Conservation (phyloP, 179 eudicot genomes). For the Heliamphora ciliata region DNA sequence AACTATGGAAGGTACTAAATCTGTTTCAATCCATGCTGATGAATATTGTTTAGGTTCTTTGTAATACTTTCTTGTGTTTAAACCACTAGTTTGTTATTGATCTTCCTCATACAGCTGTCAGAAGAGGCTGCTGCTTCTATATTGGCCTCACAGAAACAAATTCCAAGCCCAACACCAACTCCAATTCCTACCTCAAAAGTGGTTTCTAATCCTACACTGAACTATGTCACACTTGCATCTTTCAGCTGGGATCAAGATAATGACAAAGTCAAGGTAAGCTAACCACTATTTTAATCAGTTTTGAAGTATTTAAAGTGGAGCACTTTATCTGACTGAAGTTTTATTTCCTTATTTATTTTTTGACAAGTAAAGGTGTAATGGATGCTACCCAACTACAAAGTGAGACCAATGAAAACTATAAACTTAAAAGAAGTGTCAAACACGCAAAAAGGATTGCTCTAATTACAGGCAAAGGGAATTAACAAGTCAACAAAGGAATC, state of each 20-base stretch:
- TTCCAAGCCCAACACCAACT: slow-evolving; percentile 31
- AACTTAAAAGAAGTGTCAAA: no score
- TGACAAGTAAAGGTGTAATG: no score
- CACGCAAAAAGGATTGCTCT: no score
- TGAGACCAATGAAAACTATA: no score
- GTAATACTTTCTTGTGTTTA: background rate
- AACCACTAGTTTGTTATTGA: background rate
- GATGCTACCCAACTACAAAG: no score
- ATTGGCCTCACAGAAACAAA: slow-evolving; percentile 23
- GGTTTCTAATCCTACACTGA: slow-evolving; percentile 37
- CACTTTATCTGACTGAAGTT: no score
- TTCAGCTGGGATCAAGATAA: slow-evolving; percentile 98
- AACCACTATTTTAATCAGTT: background rate
- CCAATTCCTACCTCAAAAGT: slow-evolving; percentile 28
- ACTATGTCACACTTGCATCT: slow-evolving; percentile 51
- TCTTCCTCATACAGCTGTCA: slow-evolving; percentile 36
- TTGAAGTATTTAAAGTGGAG: background rate
- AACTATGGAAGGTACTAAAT: background rate
- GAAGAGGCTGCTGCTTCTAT: slow-evolving; percentile 34
- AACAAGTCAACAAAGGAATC: no score
- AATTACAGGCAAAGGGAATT: no score
- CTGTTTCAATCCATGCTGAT: background rate
- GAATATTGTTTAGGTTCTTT: background rate
- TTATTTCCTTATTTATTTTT: no score
- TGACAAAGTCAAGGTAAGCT: slow-evolving; percentile 77